phyloP scores from a whole-genome alignment of 2,329 filamentous ascomycete genomes.

The Byssochlamys sp. region DNA sequence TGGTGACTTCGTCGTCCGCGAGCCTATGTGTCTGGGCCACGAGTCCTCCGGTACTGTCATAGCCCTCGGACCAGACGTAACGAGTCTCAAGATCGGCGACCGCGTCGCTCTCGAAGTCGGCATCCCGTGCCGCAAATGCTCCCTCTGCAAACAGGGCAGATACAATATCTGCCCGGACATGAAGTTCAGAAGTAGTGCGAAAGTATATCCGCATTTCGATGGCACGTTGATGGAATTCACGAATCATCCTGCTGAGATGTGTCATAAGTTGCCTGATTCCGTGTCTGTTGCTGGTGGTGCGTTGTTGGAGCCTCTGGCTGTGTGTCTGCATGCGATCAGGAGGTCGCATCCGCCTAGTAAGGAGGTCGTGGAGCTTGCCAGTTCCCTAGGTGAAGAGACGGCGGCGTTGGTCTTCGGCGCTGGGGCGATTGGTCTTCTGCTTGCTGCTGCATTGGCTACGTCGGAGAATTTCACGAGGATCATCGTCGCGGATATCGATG shows the following conservation, averaged over 20 bases:
- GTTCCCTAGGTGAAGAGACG: constrained; percentile 30
- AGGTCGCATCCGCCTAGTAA: constrained; percentile 41
- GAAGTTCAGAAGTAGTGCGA: constrained; percentile 51
- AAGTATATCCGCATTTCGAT: constrained; percentile 52
- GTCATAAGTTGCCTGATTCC: constrained; percentile 46
- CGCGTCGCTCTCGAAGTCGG: constrained; percentile 89
- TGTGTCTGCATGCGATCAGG: constrained; percentile 51
- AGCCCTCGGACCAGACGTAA: constrained; percentile 56
- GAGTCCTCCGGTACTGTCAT: constrained; percentile 72
- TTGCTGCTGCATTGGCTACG: constrained; percentile 48
- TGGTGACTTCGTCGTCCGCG: constrained; percentile 71
- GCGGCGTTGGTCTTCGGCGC: constrained; percentile 52
- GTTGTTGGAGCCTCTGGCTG: constrained; percentile 51
- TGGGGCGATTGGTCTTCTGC: constrained; percentile 51
- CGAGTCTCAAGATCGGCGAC: constrained; percentile 59
- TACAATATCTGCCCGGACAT: constrained; percentile 55
- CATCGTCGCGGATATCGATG: constrained; percentile 53
- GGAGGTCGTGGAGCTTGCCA: constrained; percentile 28
- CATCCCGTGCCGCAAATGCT: constrained; percentile 62
- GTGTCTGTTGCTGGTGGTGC: constrained; percentile 49
- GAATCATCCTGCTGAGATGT: constrained; percentile 53
- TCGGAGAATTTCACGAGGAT: constrained; percentile 46
- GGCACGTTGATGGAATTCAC: constrained; percentile 55
- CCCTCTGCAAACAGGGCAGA: constrained; percentile 45
- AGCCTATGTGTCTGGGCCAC: constrained; percentile 71